Percentiles rank a stretch among this genome's conserved stretches.
Conservation (phyloP, 441 rosid genomes). For the Pelargonium myrrhifolium region DNA sequence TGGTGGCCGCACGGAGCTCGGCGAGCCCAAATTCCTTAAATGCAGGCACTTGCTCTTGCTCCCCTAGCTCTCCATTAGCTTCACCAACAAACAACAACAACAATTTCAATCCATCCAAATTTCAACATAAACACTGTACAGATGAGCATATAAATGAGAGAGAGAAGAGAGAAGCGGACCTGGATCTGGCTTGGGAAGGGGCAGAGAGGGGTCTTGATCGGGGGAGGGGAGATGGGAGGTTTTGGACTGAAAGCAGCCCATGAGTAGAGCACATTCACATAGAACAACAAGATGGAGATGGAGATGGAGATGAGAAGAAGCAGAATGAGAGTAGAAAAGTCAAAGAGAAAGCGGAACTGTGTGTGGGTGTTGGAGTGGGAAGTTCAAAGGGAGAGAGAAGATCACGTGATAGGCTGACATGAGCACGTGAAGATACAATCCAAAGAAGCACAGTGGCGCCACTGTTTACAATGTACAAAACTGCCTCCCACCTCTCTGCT, state of each 20-base stretch:
- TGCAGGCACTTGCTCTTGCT: slow-evolving; percentile 19
- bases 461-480: too few species aligned
- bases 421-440: background rate
- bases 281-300: background rate
- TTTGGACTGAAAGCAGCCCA: slow-evolving; percentile 29
- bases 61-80: slow-evolving; percentile 13
- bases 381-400: background rate
- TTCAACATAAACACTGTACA: background rate
- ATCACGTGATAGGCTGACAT: background rate
- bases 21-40: slow-evolving; percentile 21
- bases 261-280: background rate
- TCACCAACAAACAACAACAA: background rate
- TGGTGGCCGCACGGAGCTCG: slow-evolving; percentile 26
- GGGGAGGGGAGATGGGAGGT: slow-evolving; percentile 20
- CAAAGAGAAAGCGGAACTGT: background rate
- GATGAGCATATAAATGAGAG: background rate
- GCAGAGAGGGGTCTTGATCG: slow-evolving; percentile 10
- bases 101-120: background rate
- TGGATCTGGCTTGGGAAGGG: slow-evolving; percentile 19
- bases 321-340: background rate
- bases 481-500: too few species aligned
- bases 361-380: background rate
- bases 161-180: slow-evolving; percentile 13
- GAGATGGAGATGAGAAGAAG: background rate
- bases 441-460: too few species aligned